Base-by-base conservation (phyloP, 2,329 filamentous ascomycete species). In the Trichoderma semiorbis region DNA sequence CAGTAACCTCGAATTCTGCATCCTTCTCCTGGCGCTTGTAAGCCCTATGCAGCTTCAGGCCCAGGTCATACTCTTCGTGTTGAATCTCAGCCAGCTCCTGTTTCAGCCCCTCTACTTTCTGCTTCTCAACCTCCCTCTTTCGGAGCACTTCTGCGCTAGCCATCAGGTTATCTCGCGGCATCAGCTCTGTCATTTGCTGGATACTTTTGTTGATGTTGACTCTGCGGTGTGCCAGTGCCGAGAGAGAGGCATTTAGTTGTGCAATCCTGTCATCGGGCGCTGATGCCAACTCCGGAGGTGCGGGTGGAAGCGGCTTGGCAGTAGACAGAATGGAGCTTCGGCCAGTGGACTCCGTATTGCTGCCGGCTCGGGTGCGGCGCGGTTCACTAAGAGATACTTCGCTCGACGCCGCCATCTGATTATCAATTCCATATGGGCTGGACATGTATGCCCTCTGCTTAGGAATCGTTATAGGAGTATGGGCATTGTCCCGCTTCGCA, bases 51-150 rank as follows among this genome's bases (percentile, higher is more conserved):
- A 96, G 84, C 80, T 90, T 91, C 76, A 96, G 82, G 1, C 93
- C 93, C 55, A 95, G 82, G 70, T 96, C 92, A 77, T 95, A 92
- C 80, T 94, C 91, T 80, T 95, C 90, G 74, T 90, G 86, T 80
- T 89, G 88, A 30, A 96, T 88, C 74, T 94, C 92, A 4, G 90
- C 88, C 43, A 95, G 85, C 79, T 95, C 92, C 65, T 82, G 81
- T 72, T 87, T 87, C 66, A 95, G 84, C 26, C 84, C 85, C 74
- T 91, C 88, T 0, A 96, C 89, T 78, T 92, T 93, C 53, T 84
- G 82, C 80, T 90, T 90, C 80, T 90, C 85, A 72, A 78, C 76
- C 80, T 88, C 87, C 62, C 88, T 85, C 78, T 85, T 87, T 60
- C 81, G 82, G 62, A 87, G 75, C 39, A 93, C 90, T 64, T 92